A percentile compares a stretch with the other conserved stretches of the same genome.
Evolutionary conservation across 352 stramenopile genomes (phyloP).

Genomic region (Phytopythium montanum): DNA sequence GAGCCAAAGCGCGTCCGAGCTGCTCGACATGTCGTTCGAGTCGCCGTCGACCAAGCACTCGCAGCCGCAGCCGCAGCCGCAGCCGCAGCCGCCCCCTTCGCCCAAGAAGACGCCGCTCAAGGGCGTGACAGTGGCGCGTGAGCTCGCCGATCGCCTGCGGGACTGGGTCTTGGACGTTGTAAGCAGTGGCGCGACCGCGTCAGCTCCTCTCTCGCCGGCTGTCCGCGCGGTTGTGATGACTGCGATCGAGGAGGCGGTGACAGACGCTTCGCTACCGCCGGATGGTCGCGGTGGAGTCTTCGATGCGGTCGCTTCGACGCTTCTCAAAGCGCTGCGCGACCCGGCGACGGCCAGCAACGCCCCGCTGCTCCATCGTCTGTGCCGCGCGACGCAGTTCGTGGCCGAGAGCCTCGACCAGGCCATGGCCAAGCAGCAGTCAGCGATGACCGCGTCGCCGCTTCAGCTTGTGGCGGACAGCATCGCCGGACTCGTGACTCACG

Average conservation of each 20-base stretch:
- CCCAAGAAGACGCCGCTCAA: conserved; percentile 34
- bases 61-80: conserved; percentile 19
- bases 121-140: conserved; percentile 35
- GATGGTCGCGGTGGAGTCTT: conserved; percentile 29
- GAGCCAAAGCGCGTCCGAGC: conserved; percentile 14
- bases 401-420: conserved; percentile 37
- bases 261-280: conserved; percentile 31
- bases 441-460: conserved; percentile 26
- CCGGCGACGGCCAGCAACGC: conserved; percentile 13
- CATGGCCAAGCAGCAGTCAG: conserved; percentile 29
- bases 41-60: background rate
- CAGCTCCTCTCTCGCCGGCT: conserved; percentile 12
- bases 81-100: conserved; percentile 19
- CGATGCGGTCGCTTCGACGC: conserved; percentile 41
- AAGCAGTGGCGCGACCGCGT: conserved; percentile 14
- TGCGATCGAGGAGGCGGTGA: conserved; percentile 54
- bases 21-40: conserved; percentile 64
- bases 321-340: conserved; percentile 33
- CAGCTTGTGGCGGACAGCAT: background rate
- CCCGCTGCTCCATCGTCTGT: conserved; percentile 44
- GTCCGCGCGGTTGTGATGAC: conserved; percentile 37
- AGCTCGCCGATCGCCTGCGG: conserved; percentile 35
- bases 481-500: conserved; percentile 14
- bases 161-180: conserved; percentile 59
- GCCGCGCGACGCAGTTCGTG: conserved; percentile 35